Evolutionary conservation across 2,329 filamentous ascomycete genomes (phyloP).

Genomic region (Lachnellula occidentalis): DNA sequence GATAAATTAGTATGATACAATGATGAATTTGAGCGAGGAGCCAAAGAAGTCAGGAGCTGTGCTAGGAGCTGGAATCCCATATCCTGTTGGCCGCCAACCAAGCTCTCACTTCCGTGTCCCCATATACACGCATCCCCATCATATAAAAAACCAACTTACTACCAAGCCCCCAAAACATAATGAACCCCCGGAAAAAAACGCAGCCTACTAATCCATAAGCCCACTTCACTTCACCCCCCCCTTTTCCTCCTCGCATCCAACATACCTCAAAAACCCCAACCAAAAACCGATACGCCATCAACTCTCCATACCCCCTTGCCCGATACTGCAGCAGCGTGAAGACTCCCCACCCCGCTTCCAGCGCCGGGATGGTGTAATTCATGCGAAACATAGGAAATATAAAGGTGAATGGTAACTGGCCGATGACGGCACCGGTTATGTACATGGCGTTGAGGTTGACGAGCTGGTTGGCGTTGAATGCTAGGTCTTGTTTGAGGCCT

Average conservation of each 20-base stretch:
- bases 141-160: constrained; percentile 3
- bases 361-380: constrained; percentile 23
- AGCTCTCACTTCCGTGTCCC: no score
- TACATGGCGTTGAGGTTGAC: constrained; percentile 26
- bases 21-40: no score
- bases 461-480: constrained; percentile 47
- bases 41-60: no score
- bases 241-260: no score
- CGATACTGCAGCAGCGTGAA: constrained; percentile 27
- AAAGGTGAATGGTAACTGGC: constrained; percentile 25
- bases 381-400: constrained; percentile 27
- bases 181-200: constrained; percentile 33
- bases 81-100: no score
- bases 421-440: constrained; percentile 21
- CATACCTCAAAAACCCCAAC: constrained; percentile 47
- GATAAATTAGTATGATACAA: background rate
- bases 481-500: constrained; percentile 36
- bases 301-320: constrained; percentile 42
- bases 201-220: constrained; percentile 20
- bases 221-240: no score
- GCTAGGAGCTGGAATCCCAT: background rate
- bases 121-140: no score
- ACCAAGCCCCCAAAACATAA: constrained; percentile 34
- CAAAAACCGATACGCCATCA: constrained; percentile 49
- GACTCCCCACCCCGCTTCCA: constrained; percentile 25